These are phyloP conservation scores for Leccinum barrowsii DNA, from an alignment of 768 basidiomycete species.

Conservation along the genomic window DNA sequence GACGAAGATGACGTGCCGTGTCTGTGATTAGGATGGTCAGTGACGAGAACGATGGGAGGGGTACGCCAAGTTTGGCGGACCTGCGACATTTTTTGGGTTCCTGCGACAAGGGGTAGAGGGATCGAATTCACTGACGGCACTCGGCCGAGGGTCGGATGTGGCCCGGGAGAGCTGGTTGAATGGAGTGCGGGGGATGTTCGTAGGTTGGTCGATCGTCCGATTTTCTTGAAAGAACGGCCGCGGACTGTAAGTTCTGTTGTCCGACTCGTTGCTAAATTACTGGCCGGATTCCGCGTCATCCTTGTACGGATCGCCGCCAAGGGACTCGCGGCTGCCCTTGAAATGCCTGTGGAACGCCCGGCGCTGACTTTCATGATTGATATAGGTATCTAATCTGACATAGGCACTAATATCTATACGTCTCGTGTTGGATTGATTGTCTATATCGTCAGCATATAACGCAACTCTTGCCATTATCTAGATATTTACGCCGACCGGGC, in stretches of 20 bases:
- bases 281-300: background rate
- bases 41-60: background rate
- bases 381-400: background rate
- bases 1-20: conserved; percentile 33
- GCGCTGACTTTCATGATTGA: background rate
- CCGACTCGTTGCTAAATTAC: background rate
- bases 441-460: conserved; percentile 17
- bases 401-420: background rate
- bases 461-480: background rate
- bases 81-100: background rate
- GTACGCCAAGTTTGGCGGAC: background rate
- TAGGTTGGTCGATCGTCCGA: background rate
- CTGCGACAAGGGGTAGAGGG: background rate
- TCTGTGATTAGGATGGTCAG: conserved; percentile 1
- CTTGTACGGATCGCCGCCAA: too few relatives aligned
- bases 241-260: too few relatives aligned
- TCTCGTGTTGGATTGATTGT: background rate
- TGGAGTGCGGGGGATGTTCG: background rate
- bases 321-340: background rate
- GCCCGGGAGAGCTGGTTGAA: background rate
- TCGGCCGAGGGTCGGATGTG: background rate
- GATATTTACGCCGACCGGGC: conserved; percentile 7
- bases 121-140: background rate
- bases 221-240: background rate
- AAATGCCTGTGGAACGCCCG: background rate